Conservation (phyloP, 768 basidiomycete species). For the Russula abietina region DNA sequence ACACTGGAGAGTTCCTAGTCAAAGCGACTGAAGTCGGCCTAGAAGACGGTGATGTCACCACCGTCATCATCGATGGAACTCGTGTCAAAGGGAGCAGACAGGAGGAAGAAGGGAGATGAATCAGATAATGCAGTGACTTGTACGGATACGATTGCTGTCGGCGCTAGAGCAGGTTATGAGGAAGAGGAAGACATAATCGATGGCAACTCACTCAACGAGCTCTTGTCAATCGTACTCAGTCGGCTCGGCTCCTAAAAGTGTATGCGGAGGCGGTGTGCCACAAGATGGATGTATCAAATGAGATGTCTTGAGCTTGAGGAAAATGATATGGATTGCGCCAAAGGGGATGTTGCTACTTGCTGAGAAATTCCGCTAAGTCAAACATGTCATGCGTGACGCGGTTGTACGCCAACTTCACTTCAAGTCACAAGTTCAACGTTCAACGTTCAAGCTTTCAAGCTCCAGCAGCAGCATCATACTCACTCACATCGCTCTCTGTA, state of each 20-base stretch:
- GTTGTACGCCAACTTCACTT: too few species aligned
- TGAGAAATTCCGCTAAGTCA: too few species aligned
- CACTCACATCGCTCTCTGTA: too few species aligned
- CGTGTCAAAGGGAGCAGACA: slow-evolving; percentile 32
- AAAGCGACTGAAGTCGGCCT: slow-evolving; percentile 27
- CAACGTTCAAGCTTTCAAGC: too few species aligned
- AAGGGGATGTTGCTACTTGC: slow-evolving; percentile 68
- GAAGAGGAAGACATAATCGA: slow-evolving; percentile 32
- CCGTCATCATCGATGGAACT: slow-evolving; percentile 24
- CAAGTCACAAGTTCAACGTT: too few species aligned
- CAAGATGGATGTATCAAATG: slow-evolving; percentile 74
- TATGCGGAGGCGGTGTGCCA: too few species aligned
- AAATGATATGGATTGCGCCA: slow-evolving; percentile 44
- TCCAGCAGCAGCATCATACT: too few species aligned
- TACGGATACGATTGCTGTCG: slow-evolving; percentile 38
- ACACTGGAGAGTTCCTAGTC: slow-evolving; percentile 32
- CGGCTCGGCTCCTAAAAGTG: too few species aligned
- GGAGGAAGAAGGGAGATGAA: slow-evolving; percentile 29
- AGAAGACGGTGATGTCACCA: slow-evolving; percentile 19
- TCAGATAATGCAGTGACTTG: too few species aligned
- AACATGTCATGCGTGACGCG: too few species aligned
- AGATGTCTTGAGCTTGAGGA: slow-evolving; percentile 55
- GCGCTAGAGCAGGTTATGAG: slow-evolving; percentile 38
- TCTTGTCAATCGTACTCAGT: too few species aligned
- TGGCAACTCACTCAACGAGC: slow-evolving; percentile 26